A percentile compares a stretch with the other conserved stretches of the same genome.
These are phyloP conservation scores for Alternaria incomplexa DNA, from an alignment of 2,329 filamentous ascomycete species.

Conservation along the genomic window DNA sequence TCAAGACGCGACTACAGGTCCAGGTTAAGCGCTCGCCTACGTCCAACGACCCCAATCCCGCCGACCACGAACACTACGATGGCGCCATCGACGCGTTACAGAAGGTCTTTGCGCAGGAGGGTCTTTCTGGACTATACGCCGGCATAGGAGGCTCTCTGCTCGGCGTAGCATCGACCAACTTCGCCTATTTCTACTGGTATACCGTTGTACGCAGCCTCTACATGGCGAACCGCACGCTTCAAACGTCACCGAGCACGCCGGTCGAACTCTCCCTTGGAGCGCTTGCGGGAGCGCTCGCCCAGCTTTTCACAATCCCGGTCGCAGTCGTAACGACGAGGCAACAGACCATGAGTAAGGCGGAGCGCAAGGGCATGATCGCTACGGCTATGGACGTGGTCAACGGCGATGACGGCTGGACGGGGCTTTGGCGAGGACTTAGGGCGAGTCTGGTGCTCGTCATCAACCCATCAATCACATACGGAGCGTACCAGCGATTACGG, in stretches of 20 bases:
- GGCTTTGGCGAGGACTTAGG: conserved; percentile 94
- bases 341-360: conserved; percentile 84
- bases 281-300: conserved; percentile 85
- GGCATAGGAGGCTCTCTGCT: conserved; percentile 86
- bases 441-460: conserved; percentile 94
- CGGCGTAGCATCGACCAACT: conserved; percentile 96
- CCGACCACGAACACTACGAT: conserved; percentile 74
- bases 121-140: conserved; percentile 81
- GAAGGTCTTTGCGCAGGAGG: conserved; percentile 83
- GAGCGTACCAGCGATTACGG: conserved; percentile 89
- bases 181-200: conserved; percentile 99
- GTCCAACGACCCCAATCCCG: conserved; percentile 47
- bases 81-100: conserved; percentile 87
- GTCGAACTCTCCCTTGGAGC: conserved; percentile 86
- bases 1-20: conserved; percentile 95
- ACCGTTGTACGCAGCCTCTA: conserved; percentile 85
- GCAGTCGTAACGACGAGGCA: conserved; percentile 95
- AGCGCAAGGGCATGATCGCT: conserved; percentile 84
- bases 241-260: conserved; percentile 74
- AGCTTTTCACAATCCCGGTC: conserved; percentile 95
- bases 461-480: conserved; percentile 97
- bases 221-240: conserved; percentile 62
- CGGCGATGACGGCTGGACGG: conserved; percentile 85
- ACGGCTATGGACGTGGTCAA: conserved; percentile 89
- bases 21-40: conserved; percentile 72